A percentile compares a stretch with the other conserved stretches of the same genome.
Evolutionary conservation across 1,139 yeast genomes (phyloP).

Genomic region (Meyerozyma sp.): DNA sequence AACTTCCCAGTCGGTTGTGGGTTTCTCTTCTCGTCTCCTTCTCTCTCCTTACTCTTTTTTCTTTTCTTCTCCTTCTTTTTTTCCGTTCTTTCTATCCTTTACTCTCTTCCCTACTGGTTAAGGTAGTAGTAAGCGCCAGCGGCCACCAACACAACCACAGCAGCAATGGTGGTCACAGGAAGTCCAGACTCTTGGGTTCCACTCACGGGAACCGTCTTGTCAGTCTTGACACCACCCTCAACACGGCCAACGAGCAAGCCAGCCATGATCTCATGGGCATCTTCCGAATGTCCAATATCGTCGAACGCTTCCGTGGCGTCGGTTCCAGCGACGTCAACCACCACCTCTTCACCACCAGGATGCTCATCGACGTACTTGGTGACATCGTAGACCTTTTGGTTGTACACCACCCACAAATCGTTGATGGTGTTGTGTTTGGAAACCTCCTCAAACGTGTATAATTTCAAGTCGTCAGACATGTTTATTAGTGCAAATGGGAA

Average conservation of each 20-base stretch:
- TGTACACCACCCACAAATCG: slow-evolving; percentile 86
- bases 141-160: slow-evolving; percentile 48
- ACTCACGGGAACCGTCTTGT: slow-evolving; percentile 17
- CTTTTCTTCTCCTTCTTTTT: too few species aligned
- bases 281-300: slow-evolving; percentile 97
- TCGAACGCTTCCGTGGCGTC: slow-evolving; percentile 95
- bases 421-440: slow-evolving; percentile 70
- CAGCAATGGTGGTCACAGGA: slow-evolving; percentile 29
- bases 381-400: slow-evolving; percentile 87
- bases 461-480: slow-evolving; percentile 20
- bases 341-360: slow-evolving; percentile 98
- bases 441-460: slow-evolving; percentile 55
- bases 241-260: slow-evolving; percentile 64
- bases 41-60: too few species aligned
- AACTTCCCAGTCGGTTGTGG: too few species aligned
- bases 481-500: neutral
- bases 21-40: too few species aligned
- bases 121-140: slow-evolving; percentile 51
- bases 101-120: slow-evolving; percentile 5
- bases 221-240: slow-evolving; percentile 38
- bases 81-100: too few species aligned
- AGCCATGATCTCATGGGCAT: slow-evolving; percentile 74
- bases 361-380: slow-evolving; percentile 87
- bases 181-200: slow-evolving; percentile 21
- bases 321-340: slow-evolving; percentile 82